Base-by-base conservation (phyloP, 2,329 filamentous ascomycete species). In the Cladobotryum protrusum region DNA sequence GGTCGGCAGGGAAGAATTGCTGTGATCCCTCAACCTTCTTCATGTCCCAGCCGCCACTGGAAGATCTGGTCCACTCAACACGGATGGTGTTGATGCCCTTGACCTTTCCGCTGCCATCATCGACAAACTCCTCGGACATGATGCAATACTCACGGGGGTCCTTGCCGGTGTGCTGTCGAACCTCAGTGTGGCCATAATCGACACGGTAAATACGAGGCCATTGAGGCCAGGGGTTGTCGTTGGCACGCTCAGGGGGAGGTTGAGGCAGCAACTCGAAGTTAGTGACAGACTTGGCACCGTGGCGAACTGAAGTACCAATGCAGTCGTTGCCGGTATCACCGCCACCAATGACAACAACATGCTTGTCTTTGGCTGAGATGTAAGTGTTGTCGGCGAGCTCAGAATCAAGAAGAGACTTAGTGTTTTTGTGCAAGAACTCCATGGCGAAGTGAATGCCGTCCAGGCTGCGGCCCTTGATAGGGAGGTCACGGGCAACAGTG, bases 251-350 rank as follows among this genome's bases (percentile, higher is more conserved):
- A 53, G 87, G 82, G 7, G 91, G 89, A 59, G 92, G 92, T 72
- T 96, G 90, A 29, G 92, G 92, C 55, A 97, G 79, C 50, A 97
- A 78, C 75, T 97, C 92, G 60, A 97, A 96, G 81, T 97, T 96
- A 72, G 87, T 87, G 56, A 97, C 89, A 1, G 89, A 95, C 73
- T 95, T 96, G 66, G 92, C 92, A 53, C 92, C 92, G 65, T 96
- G 92, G 47, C 92, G 90, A 53, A 96, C 87, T 11, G 91, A 96
- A 24, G 92, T 97, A 71, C 92, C 92, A 64, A 97, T 96, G 69
- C 92, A 96, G 70, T 96, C 92, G 65, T 97, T 97, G 66, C 92
- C 92, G 54, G 92, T 97, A 67, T 97, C 92, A 79, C 92, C 92
- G 73, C 92, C 92, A 65, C 92, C 92, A 70, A 97, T 96, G 63